Evolutionary conservation across 108 stramenopile species (phyloP).

Genomic region (Nitzschia palea): DNA sequence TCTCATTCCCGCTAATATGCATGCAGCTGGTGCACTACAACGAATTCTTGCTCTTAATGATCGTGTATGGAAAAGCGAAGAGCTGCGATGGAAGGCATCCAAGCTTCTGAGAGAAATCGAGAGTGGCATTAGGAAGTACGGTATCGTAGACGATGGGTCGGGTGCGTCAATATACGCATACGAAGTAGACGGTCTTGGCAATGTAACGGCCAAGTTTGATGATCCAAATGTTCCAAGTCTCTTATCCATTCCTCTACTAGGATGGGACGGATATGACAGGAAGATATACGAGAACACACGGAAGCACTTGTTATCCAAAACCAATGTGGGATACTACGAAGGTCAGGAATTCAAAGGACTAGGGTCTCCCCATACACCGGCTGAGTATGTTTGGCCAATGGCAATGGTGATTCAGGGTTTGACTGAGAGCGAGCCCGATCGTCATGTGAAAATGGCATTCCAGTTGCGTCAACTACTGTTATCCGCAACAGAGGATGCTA

Average conservation of each 20-base stretch:
- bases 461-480: constrained; percentile 32
- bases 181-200: constrained; percentile 81
- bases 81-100: constrained; percentile 23
- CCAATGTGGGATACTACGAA: constrained; percentile 39
- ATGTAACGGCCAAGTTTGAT: constrained; percentile 50
- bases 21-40: constrained; percentile 50
- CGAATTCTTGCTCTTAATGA: constrained; percentile 18
- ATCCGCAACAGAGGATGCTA: constrained; percentile 41
- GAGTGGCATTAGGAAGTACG: constrained; percentile 54
- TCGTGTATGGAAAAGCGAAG: constrained; percentile 34
- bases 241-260: constrained; percentile 60
- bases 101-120: constrained; percentile 50
- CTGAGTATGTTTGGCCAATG: constrained; percentile 72
- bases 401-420: constrained; percentile 55
- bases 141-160: constrained; percentile 39
- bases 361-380: constrained; percentile 46
- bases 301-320: constrained; percentile 39
- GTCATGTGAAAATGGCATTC: constrained; percentile 27
- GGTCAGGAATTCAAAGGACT: constrained; percentile 44
- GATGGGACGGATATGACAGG: constrained; percentile 30
- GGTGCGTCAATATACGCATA: constrained; percentile 61
- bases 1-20: constrained; percentile 67
- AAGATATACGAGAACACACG: constrained; percentile 54
- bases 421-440: constrained; percentile 24
- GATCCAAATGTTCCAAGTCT: constrained; percentile 82